Evolutionary conservation across 345 rosid genomes (phyloP).

Genomic region (Eucalyptus sideroxylon): DNA sequence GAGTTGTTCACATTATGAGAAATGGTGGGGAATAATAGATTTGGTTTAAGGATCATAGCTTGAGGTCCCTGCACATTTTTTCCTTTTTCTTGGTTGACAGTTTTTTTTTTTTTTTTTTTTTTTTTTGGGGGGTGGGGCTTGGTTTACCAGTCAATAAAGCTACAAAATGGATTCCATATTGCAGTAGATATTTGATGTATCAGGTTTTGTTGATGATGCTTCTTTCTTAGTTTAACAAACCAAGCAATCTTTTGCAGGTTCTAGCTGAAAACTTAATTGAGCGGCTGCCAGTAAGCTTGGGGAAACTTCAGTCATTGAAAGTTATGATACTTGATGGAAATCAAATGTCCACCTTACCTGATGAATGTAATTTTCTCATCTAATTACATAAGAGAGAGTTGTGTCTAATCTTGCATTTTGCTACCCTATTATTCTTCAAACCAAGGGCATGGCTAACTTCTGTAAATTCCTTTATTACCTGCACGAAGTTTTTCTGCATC

Average conservation of each 20-base stretch:
- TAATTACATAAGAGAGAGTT: slow-evolving; percentile 7
- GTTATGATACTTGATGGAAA: slow-evolving; percentile 82
- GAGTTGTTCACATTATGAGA: neutral
- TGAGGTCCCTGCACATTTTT: neutral
- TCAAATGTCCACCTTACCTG: slow-evolving; percentile 63
- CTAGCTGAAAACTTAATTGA: slow-evolving; percentile 60
- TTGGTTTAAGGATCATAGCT: neutral
- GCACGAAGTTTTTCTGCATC: neutral
- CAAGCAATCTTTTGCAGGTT: slow-evolving; percentile 29
- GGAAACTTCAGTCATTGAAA: slow-evolving; percentile 85
- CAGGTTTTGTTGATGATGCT: neutral
- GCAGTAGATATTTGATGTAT: neutral
- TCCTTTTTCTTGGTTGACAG: neutral
- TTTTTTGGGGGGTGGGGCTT: fast-evolving
- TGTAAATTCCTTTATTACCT: neutral
- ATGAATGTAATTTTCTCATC: slow-evolving; percentile 69
- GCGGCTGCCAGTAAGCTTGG: slow-evolving; percentile 65
- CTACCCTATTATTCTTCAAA: neutral
- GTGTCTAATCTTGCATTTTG: neutral
- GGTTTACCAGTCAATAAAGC: neutral
- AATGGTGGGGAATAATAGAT: neutral
- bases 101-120: neutral
- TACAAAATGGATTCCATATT: neutral
- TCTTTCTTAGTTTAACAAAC: neutral
- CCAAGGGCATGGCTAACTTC: neutral